A percentile compares a stretch with the other conserved stretches of the same genome.
phyloP scores from a whole-genome alignment of 176 grass and related monocot genomes.

The Ampelocalamus luodianensis region DNA sequence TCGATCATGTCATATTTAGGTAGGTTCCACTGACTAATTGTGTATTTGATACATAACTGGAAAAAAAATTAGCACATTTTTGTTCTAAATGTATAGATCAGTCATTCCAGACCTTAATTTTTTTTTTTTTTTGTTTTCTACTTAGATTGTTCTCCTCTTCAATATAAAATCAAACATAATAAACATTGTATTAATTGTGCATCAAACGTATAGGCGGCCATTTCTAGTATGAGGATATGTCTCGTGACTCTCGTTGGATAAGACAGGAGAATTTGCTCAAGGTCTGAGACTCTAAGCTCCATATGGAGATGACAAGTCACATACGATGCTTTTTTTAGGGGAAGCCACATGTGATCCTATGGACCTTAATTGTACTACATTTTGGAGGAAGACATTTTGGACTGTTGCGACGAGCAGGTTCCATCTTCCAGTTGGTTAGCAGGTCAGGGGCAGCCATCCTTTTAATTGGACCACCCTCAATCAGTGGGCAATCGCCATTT shows the following conservation, averaged over 20 bases:
- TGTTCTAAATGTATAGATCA: too few relatives aligned
- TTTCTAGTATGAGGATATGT: background rate
- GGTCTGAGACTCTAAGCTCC: too few relatives aligned
- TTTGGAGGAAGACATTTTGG: background rate
- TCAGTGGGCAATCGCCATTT: background rate
- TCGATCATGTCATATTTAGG: too few relatives aligned
- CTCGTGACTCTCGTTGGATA: too few relatives aligned
- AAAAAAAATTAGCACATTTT: too few relatives aligned
- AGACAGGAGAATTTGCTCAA: background rate
- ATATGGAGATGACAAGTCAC: background rate
- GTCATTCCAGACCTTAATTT: too few relatives aligned
- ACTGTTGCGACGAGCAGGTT: background rate
- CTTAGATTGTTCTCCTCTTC: too few relatives aligned
- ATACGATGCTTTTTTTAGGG: background rate
- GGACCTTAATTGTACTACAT: background rate
- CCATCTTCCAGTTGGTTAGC: background rate
- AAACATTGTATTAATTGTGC: background rate
- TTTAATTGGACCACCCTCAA: conserved; percentile 20
- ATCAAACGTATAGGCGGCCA: background rate
- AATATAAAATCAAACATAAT: too few relatives aligned
- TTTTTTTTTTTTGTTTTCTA: too few relatives aligned
- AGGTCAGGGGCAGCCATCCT: background rate
- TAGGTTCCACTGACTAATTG: too few relatives aligned
- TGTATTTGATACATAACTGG: too few relatives aligned
- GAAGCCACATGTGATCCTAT: too few relatives aligned